phyloP scores from a whole-genome alignment of 129 eudicot genomes.

The Artemisia tridentata region DNA sequence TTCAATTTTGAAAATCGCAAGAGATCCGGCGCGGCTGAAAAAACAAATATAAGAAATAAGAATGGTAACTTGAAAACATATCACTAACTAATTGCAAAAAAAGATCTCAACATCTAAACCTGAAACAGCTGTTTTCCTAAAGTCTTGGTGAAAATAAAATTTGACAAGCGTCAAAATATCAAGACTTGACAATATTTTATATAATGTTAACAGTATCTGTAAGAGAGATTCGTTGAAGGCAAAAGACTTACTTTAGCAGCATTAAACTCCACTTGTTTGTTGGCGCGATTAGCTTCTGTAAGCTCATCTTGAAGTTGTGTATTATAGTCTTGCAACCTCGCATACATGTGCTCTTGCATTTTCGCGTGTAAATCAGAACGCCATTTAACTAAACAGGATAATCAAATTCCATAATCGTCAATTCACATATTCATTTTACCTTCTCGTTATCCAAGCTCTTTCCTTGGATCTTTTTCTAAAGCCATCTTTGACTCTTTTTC shows the following conservation, averaged over 20 bases:
- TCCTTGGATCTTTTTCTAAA: slow-evolving; percentile 40
- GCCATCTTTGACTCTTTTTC: slow-evolving; percentile 50
- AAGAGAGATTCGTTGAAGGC: background rate
- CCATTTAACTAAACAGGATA: slow-evolving; percentile 1
- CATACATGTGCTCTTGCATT: slow-evolving; percentile 42
- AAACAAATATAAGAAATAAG: too few relatives aligned
- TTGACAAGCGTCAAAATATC: too few relatives aligned
- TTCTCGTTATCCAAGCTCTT: slow-evolving; percentile 49
- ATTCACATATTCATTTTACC: slow-evolving; percentile 29
- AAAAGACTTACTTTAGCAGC: slow-evolving; percentile 40
- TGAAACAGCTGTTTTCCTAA: too few relatives aligned
- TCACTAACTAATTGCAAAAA: too few relatives aligned
- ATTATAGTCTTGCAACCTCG: slow-evolving; percentile 64
- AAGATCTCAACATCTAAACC: too few relatives aligned
- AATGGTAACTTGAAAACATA: too few relatives aligned
- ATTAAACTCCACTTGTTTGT: slow-evolving; percentile 55
- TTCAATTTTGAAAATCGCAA: too few relatives aligned
- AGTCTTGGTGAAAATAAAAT: too few relatives aligned
- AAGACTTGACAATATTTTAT: background rate
- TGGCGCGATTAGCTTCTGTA: slow-evolving; percentile 42
- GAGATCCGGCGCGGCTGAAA: too few relatives aligned
- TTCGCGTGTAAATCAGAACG: slow-evolving; percentile 33
- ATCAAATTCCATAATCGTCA: background rate
- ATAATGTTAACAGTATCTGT: background rate
- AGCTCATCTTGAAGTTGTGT: slow-evolving; percentile 58